Conservation (phyloP, 164 flowering plant species). For the Sedum album region DNA sequence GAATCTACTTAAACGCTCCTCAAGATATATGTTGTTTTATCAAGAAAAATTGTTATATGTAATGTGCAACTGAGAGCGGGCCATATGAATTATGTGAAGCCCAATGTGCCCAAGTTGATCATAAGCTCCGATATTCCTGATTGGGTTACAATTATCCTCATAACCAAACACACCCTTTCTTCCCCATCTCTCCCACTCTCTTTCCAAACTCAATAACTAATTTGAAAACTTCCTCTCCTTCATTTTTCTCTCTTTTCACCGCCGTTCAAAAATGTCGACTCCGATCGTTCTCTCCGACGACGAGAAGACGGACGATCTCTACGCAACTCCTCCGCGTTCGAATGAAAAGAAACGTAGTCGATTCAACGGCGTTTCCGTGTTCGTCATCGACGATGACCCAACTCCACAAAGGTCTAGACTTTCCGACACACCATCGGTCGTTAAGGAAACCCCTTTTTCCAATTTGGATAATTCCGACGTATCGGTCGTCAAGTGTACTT, state of each 20-base stretch:
- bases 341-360: constrained; percentile 26
- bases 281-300: constrained; percentile 38
- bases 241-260: neutral
- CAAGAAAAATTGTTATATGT: no score
- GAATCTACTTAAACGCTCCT: no score
- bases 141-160: neutral
- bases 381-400: constrained; percentile 42
- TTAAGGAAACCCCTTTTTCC: constrained; percentile 37
- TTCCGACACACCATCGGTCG: constrained; percentile 21
- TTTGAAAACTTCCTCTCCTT: neutral
- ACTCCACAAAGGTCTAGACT: constrained; percentile 24
- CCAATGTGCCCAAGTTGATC: neutral
- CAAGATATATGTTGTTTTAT: no score
- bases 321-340: constrained; percentile 14
- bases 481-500: constrained; percentile 27
- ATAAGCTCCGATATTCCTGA: neutral
- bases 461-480: constrained; percentile 20
- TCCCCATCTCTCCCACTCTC: neutral
- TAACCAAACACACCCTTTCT: neutral
- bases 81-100: no score
- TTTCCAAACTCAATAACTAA: neutral
- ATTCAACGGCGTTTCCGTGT: constrained; percentile 15
- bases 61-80: no score
- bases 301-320: constrained; percentile 15
- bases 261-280: constrained; percentile 16